These are phyloP conservation scores for Thyridium curvatum DNA, from an alignment of 2,329 filamentous ascomycete genomes.

Conservation along the genomic window DNA sequence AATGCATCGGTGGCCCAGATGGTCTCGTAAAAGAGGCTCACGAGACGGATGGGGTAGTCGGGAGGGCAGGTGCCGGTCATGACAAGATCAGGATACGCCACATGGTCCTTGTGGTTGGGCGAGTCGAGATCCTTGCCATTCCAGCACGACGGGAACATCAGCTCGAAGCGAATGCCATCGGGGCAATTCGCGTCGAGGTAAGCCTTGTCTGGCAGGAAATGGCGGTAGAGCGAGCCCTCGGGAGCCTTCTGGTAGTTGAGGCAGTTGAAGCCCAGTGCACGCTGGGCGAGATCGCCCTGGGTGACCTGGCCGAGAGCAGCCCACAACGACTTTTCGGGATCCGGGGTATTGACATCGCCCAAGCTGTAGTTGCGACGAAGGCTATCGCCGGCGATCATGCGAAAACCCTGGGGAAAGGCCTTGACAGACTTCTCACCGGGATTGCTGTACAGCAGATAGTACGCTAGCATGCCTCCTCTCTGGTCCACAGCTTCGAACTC, in stretches of 20 bases:
- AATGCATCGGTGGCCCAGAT: slow-evolving; percentile 73
- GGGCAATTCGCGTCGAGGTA: slow-evolving; percentile 76
- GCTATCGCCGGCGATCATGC: slow-evolving; percentile 75
- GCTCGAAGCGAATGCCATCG: slow-evolving; percentile 75
- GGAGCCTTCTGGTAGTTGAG: slow-evolving; percentile 65
- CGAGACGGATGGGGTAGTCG: slow-evolving; percentile 60
- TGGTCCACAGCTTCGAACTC: slow-evolving; percentile 64
- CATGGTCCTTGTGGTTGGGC: slow-evolving; percentile 54
- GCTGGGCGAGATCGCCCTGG: slow-evolving; percentile 67
- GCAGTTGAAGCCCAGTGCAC: slow-evolving; percentile 92
- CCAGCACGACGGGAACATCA: slow-evolving; percentile 90
- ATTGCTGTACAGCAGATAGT: slow-evolving; percentile 67
- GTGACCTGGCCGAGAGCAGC: slow-evolving; percentile 50
- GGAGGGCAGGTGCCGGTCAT: slow-evolving; percentile 71
- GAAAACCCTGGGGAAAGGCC: slow-evolving; percentile 71
- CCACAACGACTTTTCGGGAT: slow-evolving; percentile 67
- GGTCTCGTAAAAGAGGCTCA: slow-evolving; percentile 77
- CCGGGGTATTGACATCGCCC: slow-evolving; percentile 60
- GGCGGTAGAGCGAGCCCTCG: slow-evolving; percentile 74
- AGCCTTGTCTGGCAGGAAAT: slow-evolving; percentile 71
- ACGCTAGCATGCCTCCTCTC: slow-evolving; percentile 81
- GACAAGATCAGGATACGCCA: slow-evolving; percentile 73
- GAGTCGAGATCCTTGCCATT: slow-evolving; percentile 60
- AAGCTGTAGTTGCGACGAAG: slow-evolving; percentile 61
- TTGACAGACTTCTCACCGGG: slow-evolving; percentile 51